Base-by-base conservation (phyloP, 352 stramenopile species). In the Pythium chondricola region DNA sequence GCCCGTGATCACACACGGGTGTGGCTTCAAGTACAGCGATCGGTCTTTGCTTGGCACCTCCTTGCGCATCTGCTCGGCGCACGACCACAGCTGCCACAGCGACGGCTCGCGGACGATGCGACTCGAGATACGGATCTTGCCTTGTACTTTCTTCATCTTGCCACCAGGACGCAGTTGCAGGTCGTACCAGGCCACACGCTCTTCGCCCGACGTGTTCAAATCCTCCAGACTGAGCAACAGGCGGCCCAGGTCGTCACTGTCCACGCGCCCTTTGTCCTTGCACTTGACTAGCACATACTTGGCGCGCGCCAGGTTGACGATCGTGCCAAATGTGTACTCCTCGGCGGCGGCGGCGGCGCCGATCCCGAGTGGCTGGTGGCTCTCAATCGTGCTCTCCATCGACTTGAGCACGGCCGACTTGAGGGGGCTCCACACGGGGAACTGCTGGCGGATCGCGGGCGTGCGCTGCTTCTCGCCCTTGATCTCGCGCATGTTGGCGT, bases 401-500 rank as follows among this genome's bases (percentile, higher is more conserved):
- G 75, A 89, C 17, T 76, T 80, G 48, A 93, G 57, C 39, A 93
- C 80, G 0, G 83, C 73, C 1, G 75, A 70, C 56, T 93, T 93
- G 13, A 91, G 65, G 22, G 83, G 83, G 53, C 79, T 91, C 83
- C 83, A 93, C 4, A 93, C 75, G 2, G 83, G 83, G 39, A 78
- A 79, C 6, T 57, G 20, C 31, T 83, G 63, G 0, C 73, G 63
- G 51, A 91, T 45, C 5, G 74, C 63, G 1, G 83, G 83, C 42
- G 83, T 93, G 43, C 83, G 79, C 56, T 90, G 79, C 58, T 93
- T 93, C 64, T 93, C 83, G 42, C 83, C 83, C 51, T 88, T 88
- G 54, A 93, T 91, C 58, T 93, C 83, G 9, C 71, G 74, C 66
- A 88, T 87, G 42, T 93, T 73, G 25, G 71, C 78, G 62, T 93